A percentile compares a stretch with the other conserved stretches of the same genome.
phyloP scores from a whole-genome alignment of 768 basidiomycete species.

The Pulveroboletus sp. region DNA sequence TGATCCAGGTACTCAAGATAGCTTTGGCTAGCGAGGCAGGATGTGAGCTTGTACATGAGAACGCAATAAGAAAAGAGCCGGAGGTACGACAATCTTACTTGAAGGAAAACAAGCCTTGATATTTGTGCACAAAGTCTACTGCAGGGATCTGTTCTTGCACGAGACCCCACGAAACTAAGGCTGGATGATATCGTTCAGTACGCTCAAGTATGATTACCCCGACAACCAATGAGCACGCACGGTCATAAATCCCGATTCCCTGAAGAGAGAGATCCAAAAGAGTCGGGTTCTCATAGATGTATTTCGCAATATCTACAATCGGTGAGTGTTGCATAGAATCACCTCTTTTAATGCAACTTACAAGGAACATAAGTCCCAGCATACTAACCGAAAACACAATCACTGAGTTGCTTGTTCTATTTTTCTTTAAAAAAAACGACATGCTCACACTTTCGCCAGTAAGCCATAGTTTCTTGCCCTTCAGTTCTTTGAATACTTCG shows the following conservation, averaged over 20 bases:
- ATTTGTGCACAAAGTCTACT: slow-evolving; percentile 70
- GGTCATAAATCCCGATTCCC: slow-evolving; percentile 71
- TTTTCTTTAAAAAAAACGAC: not conserved
- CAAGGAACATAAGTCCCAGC: slow-evolving; percentile 67
- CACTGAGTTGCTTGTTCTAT: not conserved
- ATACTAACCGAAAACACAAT: slow-evolving; percentile 40
- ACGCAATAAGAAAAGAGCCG: not conserved
- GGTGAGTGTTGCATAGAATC: not conserved
- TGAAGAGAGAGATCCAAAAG: slow-evolving; percentile 53
- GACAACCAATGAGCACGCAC: slow-evolving; percentile 36
- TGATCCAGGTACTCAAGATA: slow-evolving; percentile 57
- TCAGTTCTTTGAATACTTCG: slow-evolving; percentile 66
- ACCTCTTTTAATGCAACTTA: slow-evolving; percentile 24
- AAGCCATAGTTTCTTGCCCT: slow-evolving; percentile 66
- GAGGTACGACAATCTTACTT: slow-evolving; percentile 44
- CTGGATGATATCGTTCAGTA: slow-evolving; percentile 27
- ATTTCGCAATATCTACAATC: slow-evolving; percentile 64
- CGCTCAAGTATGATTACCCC: not conserved
- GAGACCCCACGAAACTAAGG: slow-evolving; percentile 55
- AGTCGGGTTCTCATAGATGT: slow-evolving; percentile 56
- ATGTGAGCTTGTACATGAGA: not conserved
- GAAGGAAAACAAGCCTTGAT: slow-evolving; percentile 63
- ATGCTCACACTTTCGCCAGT: slow-evolving; percentile 68
- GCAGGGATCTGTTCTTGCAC: slow-evolving; percentile 69
- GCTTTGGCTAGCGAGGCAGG: slow-evolving; percentile 42